Evolutionary conservation across 2,329 filamentous ascomycete species (phyloP), one percentile per base, ranked within the genome.

Genomic region (Alternaria incomplexa): DNA sequence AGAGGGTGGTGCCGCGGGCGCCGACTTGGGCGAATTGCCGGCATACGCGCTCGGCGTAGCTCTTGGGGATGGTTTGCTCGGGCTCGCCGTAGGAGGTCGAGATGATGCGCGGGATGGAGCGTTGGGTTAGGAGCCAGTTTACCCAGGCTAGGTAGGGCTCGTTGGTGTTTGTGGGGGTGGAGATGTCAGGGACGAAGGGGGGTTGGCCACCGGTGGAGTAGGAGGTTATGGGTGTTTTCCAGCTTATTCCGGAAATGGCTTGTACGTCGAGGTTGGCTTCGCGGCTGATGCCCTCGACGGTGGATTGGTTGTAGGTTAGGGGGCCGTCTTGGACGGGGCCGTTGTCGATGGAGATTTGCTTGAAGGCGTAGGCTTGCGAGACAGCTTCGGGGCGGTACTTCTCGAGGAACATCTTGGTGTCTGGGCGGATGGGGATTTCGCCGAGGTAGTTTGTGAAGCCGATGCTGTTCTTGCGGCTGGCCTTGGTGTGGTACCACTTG

Each of bases 71-170:
- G 4, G 84, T 85, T 74, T 90, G 86, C 77, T 92, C 90, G 56
- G 88, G 85, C 63, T 91, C 89, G 51, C 88, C 89, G 74, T 92
- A 92, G 0, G 88, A 90, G 12, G 87, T 88, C 56, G 84, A 86
- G 71, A 92, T 85, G 15, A 89, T 86, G 50, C 88, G 85, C 0
- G 90, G 89, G 2, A 92, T 81, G 17, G 85, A 84, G 1, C 82
- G 77, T 20, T 89, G 84, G 2, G 79, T 77, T 1, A 90, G 83
- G 2, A 91, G 75, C 75, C 87, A 87, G 59, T 86, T 83, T 8
- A 91, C 81, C 81, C 87, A 91, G 13, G 83, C 83, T 1, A 91
- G 81, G 76, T 91, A 92, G 0, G 89, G 89, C 80, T 93, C 90
- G 75, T 92, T 92, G 67, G 83, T 84, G 75, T 89, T 85, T 23